Conservation (phyloP, 805 yeast species). For the Metschnikowia orientalis region DNA sequence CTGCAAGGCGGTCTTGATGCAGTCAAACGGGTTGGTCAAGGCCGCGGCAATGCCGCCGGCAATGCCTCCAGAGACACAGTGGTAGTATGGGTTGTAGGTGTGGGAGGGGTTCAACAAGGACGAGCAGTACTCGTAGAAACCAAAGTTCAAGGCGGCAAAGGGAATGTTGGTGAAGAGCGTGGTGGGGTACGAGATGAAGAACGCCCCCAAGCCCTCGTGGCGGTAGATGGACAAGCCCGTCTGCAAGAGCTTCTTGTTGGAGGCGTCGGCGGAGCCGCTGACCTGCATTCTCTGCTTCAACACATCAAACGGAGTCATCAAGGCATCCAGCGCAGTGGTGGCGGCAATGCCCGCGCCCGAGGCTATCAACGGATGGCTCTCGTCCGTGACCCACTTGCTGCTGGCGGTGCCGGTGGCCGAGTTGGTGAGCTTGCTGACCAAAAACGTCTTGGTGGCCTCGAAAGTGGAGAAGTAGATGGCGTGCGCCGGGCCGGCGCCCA, state of each 20-base stretch:
- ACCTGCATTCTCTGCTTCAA: conserved; percentile 91
- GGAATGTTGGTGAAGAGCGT: conserved; percentile 90
- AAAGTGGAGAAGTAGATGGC: conserved; percentile 95
- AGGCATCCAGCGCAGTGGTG: conserved; percentile 87
- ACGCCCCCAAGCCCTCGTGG: conserved; percentile 71
- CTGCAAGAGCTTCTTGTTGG: conserved; percentile 29
- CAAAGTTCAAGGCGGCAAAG: conserved; percentile 90
- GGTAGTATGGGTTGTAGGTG: conserved; percentile 80
- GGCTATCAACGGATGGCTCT: conserved; percentile 76
- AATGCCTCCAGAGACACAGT: conserved; percentile 87
- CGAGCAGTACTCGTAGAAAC: conserved; percentile 83
- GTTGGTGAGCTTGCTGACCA: conserved; percentile 41
- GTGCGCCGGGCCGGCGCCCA: conserved; percentile 99
- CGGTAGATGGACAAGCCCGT: conserved; percentile 48
- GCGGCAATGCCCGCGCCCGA: conserved; percentile 88
- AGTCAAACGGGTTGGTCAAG: conserved; percentile 88
- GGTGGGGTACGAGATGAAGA: conserved; percentile 90
- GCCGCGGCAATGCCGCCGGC: conserved; percentile 97
- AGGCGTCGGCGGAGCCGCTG: conserved; percentile 18
- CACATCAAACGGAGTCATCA: conserved; percentile 97
- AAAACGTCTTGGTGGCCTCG: conserved; percentile 66
- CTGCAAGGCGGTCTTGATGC: conserved; percentile 86
- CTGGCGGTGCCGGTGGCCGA: conserved; percentile 25
- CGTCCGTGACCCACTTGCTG: conserved; percentile 50
- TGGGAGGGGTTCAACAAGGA: conserved; percentile 73